phyloP scores from a whole-genome alignment of 164 flowering plant genomes.

The Brasenia schreberi region DNA sequence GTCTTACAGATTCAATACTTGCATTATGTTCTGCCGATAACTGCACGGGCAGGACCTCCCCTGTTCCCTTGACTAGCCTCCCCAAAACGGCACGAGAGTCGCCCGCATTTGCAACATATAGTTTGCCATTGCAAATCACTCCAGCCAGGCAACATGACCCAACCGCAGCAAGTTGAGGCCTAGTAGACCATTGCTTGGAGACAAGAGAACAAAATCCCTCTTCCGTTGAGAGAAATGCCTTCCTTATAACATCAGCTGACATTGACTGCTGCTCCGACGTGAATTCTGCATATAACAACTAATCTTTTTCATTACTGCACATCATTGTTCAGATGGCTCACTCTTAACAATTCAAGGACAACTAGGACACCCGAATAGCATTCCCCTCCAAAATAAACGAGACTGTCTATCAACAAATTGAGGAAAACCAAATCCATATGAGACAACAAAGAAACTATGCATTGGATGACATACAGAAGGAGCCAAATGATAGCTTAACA shows the following conservation, averaged over 20 bases:
- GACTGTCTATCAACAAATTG: no score
- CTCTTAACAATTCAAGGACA: no score
- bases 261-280: constrained; percentile 51
- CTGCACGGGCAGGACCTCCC: constrained; percentile 52
- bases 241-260: constrained; percentile 57
- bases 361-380: no score
- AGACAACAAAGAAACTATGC: background rate
- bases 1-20: constrained; percentile 52
- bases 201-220: constrained; percentile 67
- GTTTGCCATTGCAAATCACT: constrained; percentile 48
- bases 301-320: background rate
- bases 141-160: constrained; percentile 79
- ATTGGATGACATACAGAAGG: no score
- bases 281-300: constrained; percentile 28
- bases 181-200: constrained; percentile 52
- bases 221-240: constrained; percentile 83
- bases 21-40: constrained; percentile 65
- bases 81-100: constrained; percentile 86
- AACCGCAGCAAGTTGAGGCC: constrained; percentile 81
- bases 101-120: constrained; percentile 68
- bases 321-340: background rate
- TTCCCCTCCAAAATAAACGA: no score
- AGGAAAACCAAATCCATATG: background rate
- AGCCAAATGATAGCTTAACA: no score
- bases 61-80: constrained; percentile 51